Conservation (phyloP, 768 basidiomycete species). For the Rubroboletus pulcherrimus region DNA sequence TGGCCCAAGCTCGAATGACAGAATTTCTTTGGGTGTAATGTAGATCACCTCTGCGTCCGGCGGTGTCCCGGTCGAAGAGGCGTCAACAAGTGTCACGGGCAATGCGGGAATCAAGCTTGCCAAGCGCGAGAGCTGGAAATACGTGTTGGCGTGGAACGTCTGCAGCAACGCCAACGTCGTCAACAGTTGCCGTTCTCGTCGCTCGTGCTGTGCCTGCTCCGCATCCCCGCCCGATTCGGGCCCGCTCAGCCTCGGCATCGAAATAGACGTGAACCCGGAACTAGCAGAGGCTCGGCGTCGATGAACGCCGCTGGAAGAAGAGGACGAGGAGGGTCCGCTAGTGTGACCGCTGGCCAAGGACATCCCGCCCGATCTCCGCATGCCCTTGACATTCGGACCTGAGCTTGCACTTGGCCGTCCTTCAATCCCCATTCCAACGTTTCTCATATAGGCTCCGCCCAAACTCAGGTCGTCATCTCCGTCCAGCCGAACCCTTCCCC, state of each 20-base stretch:
- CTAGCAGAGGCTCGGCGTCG: constrained; percentile 33
- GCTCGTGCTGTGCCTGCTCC: constrained; percentile 20
- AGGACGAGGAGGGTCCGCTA: constrained; percentile 27
- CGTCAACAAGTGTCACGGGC: not conserved
- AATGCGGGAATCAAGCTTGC: constrained; percentile 24
- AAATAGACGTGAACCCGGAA: constrained; percentile 16
- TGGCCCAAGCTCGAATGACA: constrained; percentile 69
- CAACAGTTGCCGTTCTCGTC: constrained; percentile 34
- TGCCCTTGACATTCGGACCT: constrained; percentile 34
- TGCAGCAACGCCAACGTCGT: constrained; percentile 60
- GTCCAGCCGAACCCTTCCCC: constrained; percentile 58
- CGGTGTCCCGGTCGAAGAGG: not conserved
- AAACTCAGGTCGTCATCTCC: constrained; percentile 62
- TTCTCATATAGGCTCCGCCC: constrained; percentile 44
- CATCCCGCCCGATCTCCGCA: constrained; percentile 47
- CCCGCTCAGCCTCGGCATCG: constrained; percentile 29
- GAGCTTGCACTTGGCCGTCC: constrained; percentile 41
- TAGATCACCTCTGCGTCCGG: constrained; percentile 33
- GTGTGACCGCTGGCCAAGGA: constrained; percentile 37
- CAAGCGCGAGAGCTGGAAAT: constrained; percentile 51
- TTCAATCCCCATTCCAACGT: constrained; percentile 68
- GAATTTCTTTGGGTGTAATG: constrained; percentile 59
- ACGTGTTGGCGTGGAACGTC: constrained; percentile 64
- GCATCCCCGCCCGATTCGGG: constrained; percentile 3
- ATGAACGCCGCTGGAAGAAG: constrained; percentile 30